These are phyloP conservation scores for Cyclotella kingstonii DNA, from an alignment of 108 stramenopile species.

Conservation along the genomic window DNA sequence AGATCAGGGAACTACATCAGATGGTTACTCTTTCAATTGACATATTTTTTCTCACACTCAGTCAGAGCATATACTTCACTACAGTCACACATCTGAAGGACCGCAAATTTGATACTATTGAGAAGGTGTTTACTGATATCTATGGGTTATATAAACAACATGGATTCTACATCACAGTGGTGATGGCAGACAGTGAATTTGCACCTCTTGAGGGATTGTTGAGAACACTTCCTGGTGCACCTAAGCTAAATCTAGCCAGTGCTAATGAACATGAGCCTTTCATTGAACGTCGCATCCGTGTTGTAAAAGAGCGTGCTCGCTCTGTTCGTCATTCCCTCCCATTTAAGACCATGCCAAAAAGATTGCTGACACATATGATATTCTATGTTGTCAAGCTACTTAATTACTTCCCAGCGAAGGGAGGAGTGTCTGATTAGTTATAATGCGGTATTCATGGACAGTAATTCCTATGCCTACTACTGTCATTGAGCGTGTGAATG, in stretches of 20 bases:
- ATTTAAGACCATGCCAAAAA: slow-evolving; percentile 12
- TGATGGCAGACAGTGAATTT: slow-evolving; percentile 5
- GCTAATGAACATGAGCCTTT: slow-evolving; percentile 1
- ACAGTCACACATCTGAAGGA: slow-evolving; percentile 8
- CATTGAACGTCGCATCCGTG: slow-evolving; percentile 5
- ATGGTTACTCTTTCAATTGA: too few species aligned
- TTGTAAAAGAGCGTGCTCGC: slow-evolving; percentile 46
- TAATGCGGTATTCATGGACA: background rate
- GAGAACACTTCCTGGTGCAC: background rate
- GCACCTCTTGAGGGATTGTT: background rate
- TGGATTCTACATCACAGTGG: background rate
- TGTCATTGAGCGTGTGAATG: background rate
- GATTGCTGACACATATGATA: slow-evolving; percentile 22
- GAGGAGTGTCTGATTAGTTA: slow-evolving; percentile 31
- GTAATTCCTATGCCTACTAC: slow-evolving; percentile 1
- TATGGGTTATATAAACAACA: background rate
- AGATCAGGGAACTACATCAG: background rate
- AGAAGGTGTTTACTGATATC: background rate
- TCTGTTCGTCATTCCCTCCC: slow-evolving; percentile 28
- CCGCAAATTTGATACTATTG: background rate
- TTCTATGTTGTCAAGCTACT: slow-evolving; percentile 15
- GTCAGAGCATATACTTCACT: too few species aligned
- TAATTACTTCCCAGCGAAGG: slow-evolving; percentile 33
- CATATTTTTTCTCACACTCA: too few species aligned
- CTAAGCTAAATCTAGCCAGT: background rate